Evolutionary conservation across 306 rosid genomes (phyloP).

Genomic region (Betula pendula): DNA sequence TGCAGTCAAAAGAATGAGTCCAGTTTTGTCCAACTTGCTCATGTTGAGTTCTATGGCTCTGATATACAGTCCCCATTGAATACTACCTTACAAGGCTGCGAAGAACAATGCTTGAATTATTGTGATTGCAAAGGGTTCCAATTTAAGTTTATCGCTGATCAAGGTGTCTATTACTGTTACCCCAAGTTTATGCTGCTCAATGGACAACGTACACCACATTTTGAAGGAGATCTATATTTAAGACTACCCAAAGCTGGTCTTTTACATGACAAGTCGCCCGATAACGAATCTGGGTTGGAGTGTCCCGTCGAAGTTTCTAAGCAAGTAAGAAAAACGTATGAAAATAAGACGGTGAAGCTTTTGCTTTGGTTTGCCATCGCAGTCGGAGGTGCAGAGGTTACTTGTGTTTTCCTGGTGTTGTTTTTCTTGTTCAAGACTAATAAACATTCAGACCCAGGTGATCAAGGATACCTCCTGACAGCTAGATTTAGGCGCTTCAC

Average conservation of each 20-base stretch:
- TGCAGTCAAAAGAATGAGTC: constrained; percentile 20
- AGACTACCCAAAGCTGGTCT: constrained; percentile 25
- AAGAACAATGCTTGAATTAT: constrained; percentile 34
- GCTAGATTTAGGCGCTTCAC: constrained; percentile 33
- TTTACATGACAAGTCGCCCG: background rate
- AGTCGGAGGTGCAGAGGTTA: constrained; percentile 35
- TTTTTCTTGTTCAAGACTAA: background rate
- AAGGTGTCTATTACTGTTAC: constrained; percentile 34
- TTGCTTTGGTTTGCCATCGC: constrained; percentile 27
- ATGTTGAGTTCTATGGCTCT: constrained; percentile 51
- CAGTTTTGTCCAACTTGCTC: constrained; percentile 37
- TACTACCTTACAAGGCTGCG: constrained; percentile 37
- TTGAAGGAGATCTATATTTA: constrained; percentile 28
- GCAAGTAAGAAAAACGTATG: constrained; percentile 8
- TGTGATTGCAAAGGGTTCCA: constrained; percentile 57
- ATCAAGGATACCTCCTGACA: constrained; percentile 27
- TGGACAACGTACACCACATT: constrained; percentile 25
- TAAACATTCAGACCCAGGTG: background rate
- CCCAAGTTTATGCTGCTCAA: constrained; percentile 29
- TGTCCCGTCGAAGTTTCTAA: background rate
- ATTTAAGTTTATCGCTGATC: background rate
- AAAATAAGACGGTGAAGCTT: constrained; percentile 13
- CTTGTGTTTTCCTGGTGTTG: constrained; percentile 23
- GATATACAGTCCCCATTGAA: constrained; percentile 23
- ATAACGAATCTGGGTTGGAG: background rate